Base-by-base conservation (phyloP, 768 basidiomycete genomes). In the Candolleomyces eurysporus region DNA sequence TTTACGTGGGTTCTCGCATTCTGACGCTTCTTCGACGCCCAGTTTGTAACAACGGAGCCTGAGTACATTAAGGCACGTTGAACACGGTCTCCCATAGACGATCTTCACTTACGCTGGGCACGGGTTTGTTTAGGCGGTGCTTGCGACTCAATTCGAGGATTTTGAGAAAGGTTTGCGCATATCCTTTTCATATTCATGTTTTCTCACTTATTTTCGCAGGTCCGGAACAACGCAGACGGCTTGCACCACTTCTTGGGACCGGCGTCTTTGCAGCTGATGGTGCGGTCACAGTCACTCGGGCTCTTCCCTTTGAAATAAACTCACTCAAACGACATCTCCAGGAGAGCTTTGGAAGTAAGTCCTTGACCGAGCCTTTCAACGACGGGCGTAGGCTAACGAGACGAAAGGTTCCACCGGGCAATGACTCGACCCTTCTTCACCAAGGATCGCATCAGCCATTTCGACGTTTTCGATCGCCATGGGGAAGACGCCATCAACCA, bases 381-480 rank as follows among this genome's bases (percentile, higher is more conserved):
- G 49, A 4, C 13, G 4, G 16, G 5, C 56, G 39, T 45, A 51
- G 40, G 10, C n/a, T 55, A 3, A 48, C 11, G 16, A 9, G 5
- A 16, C 36, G 43, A 19, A 30, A 85, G 85, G 65, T 80, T 85
- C 63, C 86, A 89, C 66, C 83, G 88, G 9, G 69, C 79, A 0
- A 84, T 87, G 74, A 82, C 84, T 0, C 79, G 87, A 2, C 87
- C 87, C 0, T 88, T 86, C 75, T 87, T 88, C 72, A 77, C 61
- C 64, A 78, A 75, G 57, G 82, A 84, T 21, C 72, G 82, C 10
- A 83, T 85, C 56, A 78, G 76, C 61, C 76, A 85, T 64, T 84
- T 84, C 67, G 81, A 84, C 19, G 78, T 76, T 58, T 85, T 86
- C 66, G 82, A 80, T 54, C 72, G 73, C 2, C 85, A 86, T 59